Evolutionary conservation across 768 basidiomycete species (phyloP).

Genomic region (Phlegmacium glaucopus): DNA sequence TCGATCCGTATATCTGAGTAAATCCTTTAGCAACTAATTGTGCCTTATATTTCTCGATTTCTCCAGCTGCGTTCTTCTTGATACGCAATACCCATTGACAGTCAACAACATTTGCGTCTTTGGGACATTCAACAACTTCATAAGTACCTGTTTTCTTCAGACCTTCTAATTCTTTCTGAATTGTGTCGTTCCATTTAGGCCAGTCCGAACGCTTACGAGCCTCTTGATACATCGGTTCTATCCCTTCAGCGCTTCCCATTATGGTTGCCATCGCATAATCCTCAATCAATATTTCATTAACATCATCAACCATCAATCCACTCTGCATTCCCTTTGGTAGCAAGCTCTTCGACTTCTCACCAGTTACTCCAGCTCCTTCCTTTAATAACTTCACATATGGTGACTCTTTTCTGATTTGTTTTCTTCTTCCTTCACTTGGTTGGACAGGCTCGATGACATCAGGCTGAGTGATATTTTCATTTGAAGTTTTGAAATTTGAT

Average conservation of each 20-base stretch:
- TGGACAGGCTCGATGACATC: no score
- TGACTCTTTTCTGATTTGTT: no score
- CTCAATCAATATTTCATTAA: constrained; percentile 2
- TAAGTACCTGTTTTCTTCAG: constrained; percentile 11
- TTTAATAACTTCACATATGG: no score
- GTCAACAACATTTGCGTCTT: not conserved
- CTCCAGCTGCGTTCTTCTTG: constrained; percentile 15
- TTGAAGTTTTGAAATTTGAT: no score
- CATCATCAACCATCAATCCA: no score
- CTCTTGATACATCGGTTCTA: constrained; percentile 8
- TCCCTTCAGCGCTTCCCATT: constrained; percentile 2
- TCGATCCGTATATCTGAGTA: constrained; percentile 33
- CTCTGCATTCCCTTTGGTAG: no score
- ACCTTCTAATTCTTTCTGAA: constrained; percentile 9
- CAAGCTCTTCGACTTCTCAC: no score
- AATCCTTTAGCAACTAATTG: constrained; percentile 29
- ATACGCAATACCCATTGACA: constrained; percentile 7
- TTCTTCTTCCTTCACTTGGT: no score
- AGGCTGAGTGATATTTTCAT: no score
- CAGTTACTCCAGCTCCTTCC: no score
- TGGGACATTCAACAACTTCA: constrained; percentile 3
- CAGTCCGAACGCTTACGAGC: constrained; percentile 11
- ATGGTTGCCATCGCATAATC: constrained; percentile 7
- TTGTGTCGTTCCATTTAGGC: constrained; percentile 18
- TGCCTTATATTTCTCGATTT: constrained; percentile 26